Conservation (phyloP, 2,329 filamentous ascomycete species). For the Gremmenia infestans region DNA sequence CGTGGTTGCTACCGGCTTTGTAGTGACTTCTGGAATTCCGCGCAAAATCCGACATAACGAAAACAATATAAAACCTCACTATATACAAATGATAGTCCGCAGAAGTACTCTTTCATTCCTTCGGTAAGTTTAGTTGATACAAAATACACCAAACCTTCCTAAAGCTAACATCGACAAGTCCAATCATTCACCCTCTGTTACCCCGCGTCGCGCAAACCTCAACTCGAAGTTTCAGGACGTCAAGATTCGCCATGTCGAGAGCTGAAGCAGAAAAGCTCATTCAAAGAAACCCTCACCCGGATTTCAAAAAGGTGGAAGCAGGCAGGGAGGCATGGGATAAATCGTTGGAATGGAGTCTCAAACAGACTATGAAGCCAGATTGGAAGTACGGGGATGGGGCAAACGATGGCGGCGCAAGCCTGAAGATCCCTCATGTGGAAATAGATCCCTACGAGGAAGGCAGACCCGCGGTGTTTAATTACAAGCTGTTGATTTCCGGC, state of each 20-base stretch:
- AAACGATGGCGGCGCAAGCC: slow-evolving; percentile 46
- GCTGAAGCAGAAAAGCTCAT: slow-evolving; percentile 30
- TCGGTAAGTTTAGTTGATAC: background rate
- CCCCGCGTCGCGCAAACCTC: background rate
- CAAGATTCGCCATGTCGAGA: slow-evolving; percentile 30
- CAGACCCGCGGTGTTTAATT: slow-evolving; percentile 67
- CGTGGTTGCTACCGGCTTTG: background rate
- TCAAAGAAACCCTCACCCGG: slow-evolving; percentile 63
- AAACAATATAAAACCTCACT: background rate
- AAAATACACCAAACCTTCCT: background rate
- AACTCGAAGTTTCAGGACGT: slow-evolving; percentile 1
- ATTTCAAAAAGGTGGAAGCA: slow-evolving; percentile 70
- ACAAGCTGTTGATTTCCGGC: slow-evolving; percentile 83
- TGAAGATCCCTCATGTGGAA: slow-evolving; percentile 56
- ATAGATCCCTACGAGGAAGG: slow-evolving; percentile 77
- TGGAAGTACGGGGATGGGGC: slow-evolving; percentile 65
- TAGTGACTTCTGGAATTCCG: background rate
- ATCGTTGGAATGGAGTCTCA: slow-evolving; percentile 46
- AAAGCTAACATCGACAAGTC: background rate
- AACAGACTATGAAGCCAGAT: slow-evolving; percentile 56
- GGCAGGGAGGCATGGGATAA: slow-evolving; percentile 57
- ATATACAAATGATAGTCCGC: background rate
- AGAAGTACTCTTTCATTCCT: background rate
- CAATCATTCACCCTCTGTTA: background rate
- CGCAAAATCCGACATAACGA: background rate